phyloP scores from a whole-genome alignment of 768 basidiomycete species.

The Suillus discolor region DNA sequence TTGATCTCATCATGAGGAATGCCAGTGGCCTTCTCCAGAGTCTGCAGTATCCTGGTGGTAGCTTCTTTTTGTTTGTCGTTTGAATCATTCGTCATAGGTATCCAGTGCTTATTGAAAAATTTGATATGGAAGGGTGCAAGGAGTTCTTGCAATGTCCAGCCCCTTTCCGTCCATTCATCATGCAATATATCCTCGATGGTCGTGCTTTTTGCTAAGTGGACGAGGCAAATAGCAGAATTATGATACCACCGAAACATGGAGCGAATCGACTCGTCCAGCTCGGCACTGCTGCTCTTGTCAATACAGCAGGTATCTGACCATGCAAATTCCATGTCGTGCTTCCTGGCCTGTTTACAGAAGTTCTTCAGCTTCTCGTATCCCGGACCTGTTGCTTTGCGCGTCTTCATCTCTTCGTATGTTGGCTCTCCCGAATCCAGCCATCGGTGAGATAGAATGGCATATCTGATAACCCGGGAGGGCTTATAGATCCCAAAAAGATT shows the following conservation, averaged over 20 bases:
- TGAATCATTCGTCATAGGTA: not conserved
- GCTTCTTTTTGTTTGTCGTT: not conserved
- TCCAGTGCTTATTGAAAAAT: not conserved
- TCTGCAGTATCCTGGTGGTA: not conserved
- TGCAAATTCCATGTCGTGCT: not conserved
- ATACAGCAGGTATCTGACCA: constrained; percentile 1
- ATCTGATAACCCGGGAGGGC: not conserved
- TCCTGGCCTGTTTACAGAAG: not conserved
- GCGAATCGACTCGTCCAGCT: constrained; percentile 1
- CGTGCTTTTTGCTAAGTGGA: not conserved
- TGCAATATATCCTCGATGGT: not conserved
- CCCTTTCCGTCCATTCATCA: not conserved
- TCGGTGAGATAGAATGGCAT: constrained; percentile 13
- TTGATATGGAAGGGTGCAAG: not conserved
- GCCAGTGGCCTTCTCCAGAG: not conserved
- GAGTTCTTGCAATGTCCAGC: constrained; percentile 1
- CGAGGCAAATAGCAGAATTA: not conserved
- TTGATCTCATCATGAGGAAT: not conserved
- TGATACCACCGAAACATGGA: constrained; percentile 3
- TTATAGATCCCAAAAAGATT: not conserved
- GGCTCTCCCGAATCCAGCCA: constrained; percentile 11
- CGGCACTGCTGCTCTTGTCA: not conserved
- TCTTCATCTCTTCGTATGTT: constrained; percentile 8
- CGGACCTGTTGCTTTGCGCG: not conserved
- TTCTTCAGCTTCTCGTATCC: constrained; percentile 7